phyloP scores from a whole-genome alignment of 306 rosid species.

The Malus asiatica region DNA sequence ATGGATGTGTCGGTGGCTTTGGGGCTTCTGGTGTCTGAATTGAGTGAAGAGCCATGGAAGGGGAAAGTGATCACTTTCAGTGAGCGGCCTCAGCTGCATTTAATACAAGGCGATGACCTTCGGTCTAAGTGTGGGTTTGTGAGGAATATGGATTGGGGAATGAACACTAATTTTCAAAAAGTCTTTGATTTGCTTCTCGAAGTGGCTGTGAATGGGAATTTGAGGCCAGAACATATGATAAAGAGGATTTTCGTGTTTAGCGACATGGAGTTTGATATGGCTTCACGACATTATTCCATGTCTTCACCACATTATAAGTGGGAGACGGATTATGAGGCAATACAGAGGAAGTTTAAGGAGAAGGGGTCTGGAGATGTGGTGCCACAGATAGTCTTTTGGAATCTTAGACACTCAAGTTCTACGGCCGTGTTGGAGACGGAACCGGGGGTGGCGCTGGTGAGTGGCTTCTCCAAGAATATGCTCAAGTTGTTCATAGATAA shows the following conservation, averaged over 20 bases:
- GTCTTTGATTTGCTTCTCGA: not conserved
- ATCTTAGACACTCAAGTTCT: not conserved
- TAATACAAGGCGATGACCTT: not conserved
- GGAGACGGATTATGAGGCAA: not conserved
- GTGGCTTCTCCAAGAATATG: not conserved
- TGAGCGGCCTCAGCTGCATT: not conserved
- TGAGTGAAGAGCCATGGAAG: not conserved
- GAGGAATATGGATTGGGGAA: not conserved
- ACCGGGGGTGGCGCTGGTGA: not conserved
- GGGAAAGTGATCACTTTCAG: not conserved
- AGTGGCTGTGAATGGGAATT: not conserved
- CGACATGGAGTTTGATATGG: not conserved
- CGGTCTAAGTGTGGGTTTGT: not conserved
- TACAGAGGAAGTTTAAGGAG: not conserved
- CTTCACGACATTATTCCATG: too few relatives aligned
- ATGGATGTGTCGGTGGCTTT: not conserved
- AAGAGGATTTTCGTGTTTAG: not conserved
- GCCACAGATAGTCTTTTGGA: too few relatives aligned
- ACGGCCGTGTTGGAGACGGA: not conserved
- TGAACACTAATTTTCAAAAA: not conserved
- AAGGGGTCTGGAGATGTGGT: too few relatives aligned
- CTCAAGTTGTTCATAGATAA: not conserved
- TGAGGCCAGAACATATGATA: not conserved
- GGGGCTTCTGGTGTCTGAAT: not conserved
- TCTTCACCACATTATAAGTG: not conserved